Percentiles rank a stretch among this genome's conserved stretches.
Evolutionary conservation across 1,139 yeast species (phyloP).

Genomic region (Hansenula sp.): DNA sequence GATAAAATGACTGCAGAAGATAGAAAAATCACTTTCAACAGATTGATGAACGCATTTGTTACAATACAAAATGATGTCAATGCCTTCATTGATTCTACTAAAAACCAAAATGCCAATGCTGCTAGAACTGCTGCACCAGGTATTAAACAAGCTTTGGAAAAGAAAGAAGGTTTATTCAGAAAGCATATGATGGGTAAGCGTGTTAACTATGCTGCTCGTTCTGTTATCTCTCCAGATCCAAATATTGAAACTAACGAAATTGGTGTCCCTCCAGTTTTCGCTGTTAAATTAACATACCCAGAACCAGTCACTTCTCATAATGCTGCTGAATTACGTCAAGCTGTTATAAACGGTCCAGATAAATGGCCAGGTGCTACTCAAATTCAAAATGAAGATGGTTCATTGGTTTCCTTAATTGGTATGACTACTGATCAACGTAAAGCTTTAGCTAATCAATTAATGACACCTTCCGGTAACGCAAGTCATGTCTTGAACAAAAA

Average conservation of each 20-base stretch:
- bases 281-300: slow-evolving; percentile 90
- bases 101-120: slow-evolving; percentile 65
- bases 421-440: slow-evolving; percentile 94
- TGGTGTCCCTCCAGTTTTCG: slow-evolving; percentile 99
- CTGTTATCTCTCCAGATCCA: slow-evolving; percentile 99
- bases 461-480: slow-evolving; percentile 69
- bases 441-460: slow-evolving; percentile 90
- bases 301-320: slow-evolving; percentile 98
- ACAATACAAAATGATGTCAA: slow-evolving; percentile 94
- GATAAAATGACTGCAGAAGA: slow-evolving; percentile 63
- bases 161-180: slow-evolving; percentile 97
- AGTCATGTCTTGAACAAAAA: slow-evolving; percentile 73
- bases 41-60: slow-evolving; percentile 93
- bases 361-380: slow-evolving; percentile 99
- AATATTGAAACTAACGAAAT: slow-evolving; percentile 95
- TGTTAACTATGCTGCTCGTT: slow-evolving; percentile 97
- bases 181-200: slow-evolving; percentile 99
- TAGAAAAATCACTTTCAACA: slow-evolving; percentile 73
- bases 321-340: slow-evolving; percentile 85
- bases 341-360: slow-evolving; percentile 96
- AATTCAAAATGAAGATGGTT: slow-evolving; percentile 96
- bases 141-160: slow-evolving; percentile 94
- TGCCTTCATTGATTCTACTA: slow-evolving; percentile 88
- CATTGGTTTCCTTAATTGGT: slow-evolving; percentile 72
- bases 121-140: slow-evolving; percentile 83